phyloP scores from a whole-genome alignment of 2,329 filamentous ascomycete species.

The Diaporthe aspalathi region DNA sequence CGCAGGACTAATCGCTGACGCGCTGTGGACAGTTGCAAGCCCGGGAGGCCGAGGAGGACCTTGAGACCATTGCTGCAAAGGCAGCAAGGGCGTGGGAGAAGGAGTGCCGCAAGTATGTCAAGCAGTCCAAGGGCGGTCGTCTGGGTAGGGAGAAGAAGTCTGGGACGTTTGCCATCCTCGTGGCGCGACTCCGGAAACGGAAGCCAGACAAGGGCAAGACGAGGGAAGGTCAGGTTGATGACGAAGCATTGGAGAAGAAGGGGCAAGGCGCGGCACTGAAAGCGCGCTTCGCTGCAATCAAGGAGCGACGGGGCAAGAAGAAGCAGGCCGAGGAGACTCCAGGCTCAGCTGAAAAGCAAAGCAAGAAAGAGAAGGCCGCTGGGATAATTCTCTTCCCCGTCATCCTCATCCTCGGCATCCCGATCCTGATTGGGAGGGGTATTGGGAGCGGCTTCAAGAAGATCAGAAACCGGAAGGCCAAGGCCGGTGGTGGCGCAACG shows the following conservation, averaged over 20 bases:
- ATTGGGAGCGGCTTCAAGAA: slow-evolving; percentile 20
- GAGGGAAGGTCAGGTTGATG: background rate
- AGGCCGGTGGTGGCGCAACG: background rate
- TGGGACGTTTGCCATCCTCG: slow-evolving; percentile 8
- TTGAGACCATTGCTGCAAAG: slow-evolving; percentile 3
- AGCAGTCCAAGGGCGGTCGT: background rate
- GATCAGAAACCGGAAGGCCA: slow-evolving; percentile 16
- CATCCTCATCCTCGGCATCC: slow-evolving; percentile 4
- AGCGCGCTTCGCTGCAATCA: slow-evolving; percentile 9
- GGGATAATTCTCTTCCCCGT: slow-evolving; percentile 25
- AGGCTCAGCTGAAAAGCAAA: slow-evolving; percentile 2
- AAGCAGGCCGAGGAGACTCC: background rate
- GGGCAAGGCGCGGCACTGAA: background rate
- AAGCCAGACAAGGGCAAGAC: slow-evolving; percentile 17
- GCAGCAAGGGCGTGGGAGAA: slow-evolving; percentile 35
- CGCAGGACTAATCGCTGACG: background rate
- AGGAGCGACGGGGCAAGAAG: slow-evolving; percentile 10
- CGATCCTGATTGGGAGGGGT: slow-evolving; percentile 19
- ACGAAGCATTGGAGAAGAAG: slow-evolving; percentile 8
- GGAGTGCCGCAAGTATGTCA: slow-evolving; percentile 28
- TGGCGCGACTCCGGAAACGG: background rate
- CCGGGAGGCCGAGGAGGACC: slow-evolving; percentile 28
- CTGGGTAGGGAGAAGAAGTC: slow-evolving; percentile 15
- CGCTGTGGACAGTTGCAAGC: slow-evolving; percentile 11
- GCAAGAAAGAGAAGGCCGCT: slow-evolving; percentile 13